phyloP scores from a whole-genome alignment of 176 grass and related monocot genomes.

The Zizania latifolia region DNA sequence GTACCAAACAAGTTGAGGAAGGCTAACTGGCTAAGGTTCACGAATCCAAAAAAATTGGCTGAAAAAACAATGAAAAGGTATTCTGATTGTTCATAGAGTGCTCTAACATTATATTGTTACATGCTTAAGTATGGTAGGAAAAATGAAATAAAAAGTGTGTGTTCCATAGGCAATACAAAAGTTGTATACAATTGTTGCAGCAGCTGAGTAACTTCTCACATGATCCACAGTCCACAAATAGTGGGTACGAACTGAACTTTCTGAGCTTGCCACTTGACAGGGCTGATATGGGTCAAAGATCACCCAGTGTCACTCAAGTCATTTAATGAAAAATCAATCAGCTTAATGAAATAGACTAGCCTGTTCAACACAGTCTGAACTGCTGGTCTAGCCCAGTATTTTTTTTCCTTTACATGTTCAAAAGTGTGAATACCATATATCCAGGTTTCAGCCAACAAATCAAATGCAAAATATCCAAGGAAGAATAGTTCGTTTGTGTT shows the following conservation, averaged over 20 bases:
- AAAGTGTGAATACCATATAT: not conserved
- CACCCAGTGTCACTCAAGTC: not conserved
- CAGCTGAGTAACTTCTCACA: constrained; percentile 4
- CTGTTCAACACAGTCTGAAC: not conserved
- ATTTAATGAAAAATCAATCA: not conserved
- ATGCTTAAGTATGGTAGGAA: no score
- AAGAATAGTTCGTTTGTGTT: not conserved
- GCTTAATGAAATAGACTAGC: not conserved
- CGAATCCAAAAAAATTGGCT: not conserved
- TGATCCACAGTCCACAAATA: not conserved
- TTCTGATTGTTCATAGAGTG: not conserved
- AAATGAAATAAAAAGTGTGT: not conserved
- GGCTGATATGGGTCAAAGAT: not conserved
- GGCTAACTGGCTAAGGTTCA: not conserved
- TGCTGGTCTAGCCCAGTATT: not conserved
- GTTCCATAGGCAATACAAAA: not conserved
- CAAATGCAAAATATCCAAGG: not conserved
- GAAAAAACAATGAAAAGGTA: no score
- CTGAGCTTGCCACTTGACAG: not conserved
- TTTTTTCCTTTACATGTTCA: not conserved
- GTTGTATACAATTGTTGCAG: no score
- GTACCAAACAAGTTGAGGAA: no score
- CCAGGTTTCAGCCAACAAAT: not conserved
- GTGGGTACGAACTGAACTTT: not conserved
- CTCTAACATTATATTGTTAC: not conserved